phyloP scores from a whole-genome alignment of 2,329 filamentous ascomycete genomes.

The Bimuria novae-zelandiae region DNA sequence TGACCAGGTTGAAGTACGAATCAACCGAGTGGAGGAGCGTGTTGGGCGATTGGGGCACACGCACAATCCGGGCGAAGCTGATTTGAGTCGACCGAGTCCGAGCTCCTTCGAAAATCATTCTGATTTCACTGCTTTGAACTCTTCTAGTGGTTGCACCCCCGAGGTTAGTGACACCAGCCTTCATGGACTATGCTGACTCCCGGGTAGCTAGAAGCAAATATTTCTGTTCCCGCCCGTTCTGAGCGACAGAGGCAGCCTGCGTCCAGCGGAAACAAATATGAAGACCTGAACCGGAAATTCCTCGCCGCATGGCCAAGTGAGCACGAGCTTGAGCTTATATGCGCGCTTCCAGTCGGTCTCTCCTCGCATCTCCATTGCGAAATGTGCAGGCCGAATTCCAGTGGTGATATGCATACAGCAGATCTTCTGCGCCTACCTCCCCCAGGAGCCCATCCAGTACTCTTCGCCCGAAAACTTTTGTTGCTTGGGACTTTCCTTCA shows the following conservation, averaged over 20 bases:
- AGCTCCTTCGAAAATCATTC: neutral
- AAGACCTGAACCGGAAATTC: slow-evolving; percentile 37
- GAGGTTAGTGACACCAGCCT: neutral
- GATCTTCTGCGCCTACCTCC: slow-evolving; percentile 39
- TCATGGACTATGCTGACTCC: neutral
- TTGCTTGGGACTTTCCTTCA: slow-evolving; percentile 38
- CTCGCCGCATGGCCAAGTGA: slow-evolving; percentile 47
- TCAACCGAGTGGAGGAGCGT: slow-evolving; percentile 15
- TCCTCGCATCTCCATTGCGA: slow-evolving; percentile 45
- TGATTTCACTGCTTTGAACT: neutral
- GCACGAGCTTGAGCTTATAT: slow-evolving; percentile 47
- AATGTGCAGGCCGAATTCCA: slow-evolving; percentile 42
- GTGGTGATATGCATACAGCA: slow-evolving; percentile 30
- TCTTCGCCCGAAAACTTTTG: slow-evolving; percentile 42
- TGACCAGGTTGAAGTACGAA: slow-evolving; percentile 8
- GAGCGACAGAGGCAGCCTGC: neutral
- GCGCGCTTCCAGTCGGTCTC: slow-evolving; percentile 32
- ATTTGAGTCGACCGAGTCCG: neutral
- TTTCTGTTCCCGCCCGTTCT: neutral
- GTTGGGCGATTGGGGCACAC: neutral
- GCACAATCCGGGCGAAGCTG: neutral
- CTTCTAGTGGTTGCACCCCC: neutral
- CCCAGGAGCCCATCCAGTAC: slow-evolving; percentile 33
- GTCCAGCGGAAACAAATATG: neutral
- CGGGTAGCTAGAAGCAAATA: neutral